A percentile compares a stretch with the other conserved stretches of the same genome.
These are phyloP conservation scores for Salisapilia sapeloensis DNA, from an alignment of 352 stramenopile species.

Conservation along the genomic window DNA sequence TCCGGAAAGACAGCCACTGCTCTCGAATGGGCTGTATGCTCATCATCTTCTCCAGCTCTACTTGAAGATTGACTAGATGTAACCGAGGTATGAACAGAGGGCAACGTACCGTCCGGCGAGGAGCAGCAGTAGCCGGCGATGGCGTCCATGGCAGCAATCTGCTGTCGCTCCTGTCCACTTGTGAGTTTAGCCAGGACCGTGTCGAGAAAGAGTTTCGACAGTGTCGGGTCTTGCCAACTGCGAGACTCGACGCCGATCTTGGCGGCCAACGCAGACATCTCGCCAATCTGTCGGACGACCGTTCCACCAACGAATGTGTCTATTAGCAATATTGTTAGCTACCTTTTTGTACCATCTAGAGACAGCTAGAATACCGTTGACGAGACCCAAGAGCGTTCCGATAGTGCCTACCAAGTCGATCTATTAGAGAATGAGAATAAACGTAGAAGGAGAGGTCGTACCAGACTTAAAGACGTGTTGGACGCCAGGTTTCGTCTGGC, in stretches of 20 bases:
- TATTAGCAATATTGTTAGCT: slow-evolving; percentile 3
- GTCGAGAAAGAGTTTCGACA: slow-evolving; percentile 63
- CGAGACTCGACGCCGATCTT: slow-evolving; percentile 48
- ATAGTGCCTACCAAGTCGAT: slow-evolving; percentile 24
- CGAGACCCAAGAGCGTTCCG: slow-evolving; percentile 40
- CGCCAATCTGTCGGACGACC: slow-evolving; percentile 55
- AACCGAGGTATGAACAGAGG: background rate
- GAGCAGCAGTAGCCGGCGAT: slow-evolving; percentile 61
- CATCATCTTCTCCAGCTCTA: slow-evolving; percentile 57
- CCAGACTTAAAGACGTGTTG: slow-evolving; percentile 66
- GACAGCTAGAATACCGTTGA: slow-evolving; percentile 27
- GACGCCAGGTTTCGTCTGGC: slow-evolving; percentile 40
- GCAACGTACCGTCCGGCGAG: slow-evolving; percentile 47
- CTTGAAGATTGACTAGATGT: background rate
- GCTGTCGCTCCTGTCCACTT: slow-evolving; percentile 34
- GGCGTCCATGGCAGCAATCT: slow-evolving; percentile 75
- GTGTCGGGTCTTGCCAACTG: slow-evolving; percentile 54
- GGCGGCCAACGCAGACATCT: slow-evolving; percentile 51
- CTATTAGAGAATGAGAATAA: background rate
- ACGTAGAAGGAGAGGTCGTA: slow-evolving; percentile 6
- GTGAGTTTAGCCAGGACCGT: slow-evolving; percentile 57
- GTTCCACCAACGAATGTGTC: slow-evolving; percentile 66
- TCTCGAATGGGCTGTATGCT: slow-evolving; percentile 49
- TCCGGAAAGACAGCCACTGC: slow-evolving; percentile 30
- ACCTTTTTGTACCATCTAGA: too few species aligned